Evolutionary conservation across 805 yeast genomes (phyloP), one percentile per base, ranked within the genome.

Genomic region (Spathaspora hagerdaliae): DNA sequence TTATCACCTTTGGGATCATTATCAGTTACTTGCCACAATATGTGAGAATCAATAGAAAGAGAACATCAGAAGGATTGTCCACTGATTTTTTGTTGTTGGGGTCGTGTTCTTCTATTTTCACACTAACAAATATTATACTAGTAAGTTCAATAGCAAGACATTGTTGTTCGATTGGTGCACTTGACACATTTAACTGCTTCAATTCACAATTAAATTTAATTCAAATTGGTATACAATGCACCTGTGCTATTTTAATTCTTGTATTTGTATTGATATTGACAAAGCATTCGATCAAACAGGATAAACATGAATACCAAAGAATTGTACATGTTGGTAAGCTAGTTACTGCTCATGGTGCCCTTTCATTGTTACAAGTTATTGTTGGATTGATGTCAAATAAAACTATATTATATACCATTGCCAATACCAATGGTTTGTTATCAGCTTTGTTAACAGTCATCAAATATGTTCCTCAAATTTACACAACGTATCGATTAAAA

Each of bases 401-500:
- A 11, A 27, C 51, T 2, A 54, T 55, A 6, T 47, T 74, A 19
- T 54, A 61, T 27, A 35, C 63, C 1, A 70, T 77, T 50, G 87
- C 95, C 5, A 75, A 77, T 51, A 36, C 74, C 19, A 71, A 85
- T 49, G 96, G 96, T 0, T 44, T 87, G 11, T 53, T 81, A 38
- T 81, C 92, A 0, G 77, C 94, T 0, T 42, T 74, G 1, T 64
- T 86, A 40, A 83, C 95, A 0, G 69, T 81, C 14, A 62, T 83
- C 31, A 95, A 88, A 64, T 88, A 87, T 55, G 65, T 87, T 42
- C 96, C 96, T 0, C 96, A 88, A 62, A 73, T 88, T 8, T 62
- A 69, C 51, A 86, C 91, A 35, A 88, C 96, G 0, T 84, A 72
- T 55, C 57, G 50, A 1, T 71, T 88, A 48, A 83, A 84, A 56